A percentile compares a stretch with the other conserved stretches of the same genome.
Evolutionary conservation across 2,329 filamentous ascomycete species (phyloP).

Genomic region (Fusarium siculi): DNA sequence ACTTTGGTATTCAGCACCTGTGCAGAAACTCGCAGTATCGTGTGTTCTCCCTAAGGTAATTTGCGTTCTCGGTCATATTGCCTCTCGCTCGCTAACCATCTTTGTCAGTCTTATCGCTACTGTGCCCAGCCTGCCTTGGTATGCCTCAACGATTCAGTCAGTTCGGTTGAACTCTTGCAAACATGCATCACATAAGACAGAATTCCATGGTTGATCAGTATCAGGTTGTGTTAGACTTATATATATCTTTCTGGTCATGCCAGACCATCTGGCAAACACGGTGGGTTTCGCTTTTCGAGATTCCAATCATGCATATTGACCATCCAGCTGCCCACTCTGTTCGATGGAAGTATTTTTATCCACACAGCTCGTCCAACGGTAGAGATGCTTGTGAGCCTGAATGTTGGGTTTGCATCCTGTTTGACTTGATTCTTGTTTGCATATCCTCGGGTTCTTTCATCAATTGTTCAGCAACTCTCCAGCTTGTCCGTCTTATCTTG

Average conservation of each 20-base stretch:
- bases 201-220: slow-evolving; percentile 35
- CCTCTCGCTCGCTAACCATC: slow-evolving; percentile 5
- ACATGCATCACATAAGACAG: slow-evolving; percentile 14
- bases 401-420: slow-evolving; percentile 32
- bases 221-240: slow-evolving; percentile 39
- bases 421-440: slow-evolving; percentile 23
- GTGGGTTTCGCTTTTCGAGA: slow-evolving; percentile 28
- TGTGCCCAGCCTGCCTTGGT: not conserved
- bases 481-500: slow-evolving; percentile 23
- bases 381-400: slow-evolving; percentile 20
- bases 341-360: slow-evolving; percentile 16
- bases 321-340: slow-evolving; percentile 25
- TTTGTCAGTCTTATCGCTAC: not conserved
- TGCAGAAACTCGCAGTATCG: slow-evolving; percentile 10
- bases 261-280: slow-evolving; percentile 34
- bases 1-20: slow-evolving; percentile 18
- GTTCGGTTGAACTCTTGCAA: not conserved
- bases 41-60: not conserved
- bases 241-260: slow-evolving; percentile 38
- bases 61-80: not conserved
- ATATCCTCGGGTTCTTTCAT: slow-evolving; percentile 22
- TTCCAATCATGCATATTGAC: slow-evolving; percentile 26
- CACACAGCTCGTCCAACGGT: slow-evolving; percentile 29
- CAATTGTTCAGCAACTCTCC: slow-evolving; percentile 28
- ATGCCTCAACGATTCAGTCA: not conserved